A percentile compares a stretch with the other conserved stretches of the same genome.
Evolutionary conservation across 306 rosid genomes (phyloP).

Genomic region (Glycine latifolia): DNA sequence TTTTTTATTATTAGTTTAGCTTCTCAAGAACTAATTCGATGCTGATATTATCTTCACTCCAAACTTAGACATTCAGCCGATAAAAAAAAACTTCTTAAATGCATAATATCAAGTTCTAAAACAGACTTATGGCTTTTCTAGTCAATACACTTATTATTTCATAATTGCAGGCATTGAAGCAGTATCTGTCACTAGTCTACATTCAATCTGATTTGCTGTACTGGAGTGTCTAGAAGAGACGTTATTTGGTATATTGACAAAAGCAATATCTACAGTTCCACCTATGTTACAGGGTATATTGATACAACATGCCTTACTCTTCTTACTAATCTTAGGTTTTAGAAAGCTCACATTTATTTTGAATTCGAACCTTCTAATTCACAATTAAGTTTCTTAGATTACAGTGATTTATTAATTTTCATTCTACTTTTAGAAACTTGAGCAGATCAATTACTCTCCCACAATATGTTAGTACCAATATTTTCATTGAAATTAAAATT

Average conservation of each 20-base stretch:
- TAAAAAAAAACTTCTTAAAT: neutral
- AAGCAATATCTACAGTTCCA: neutral
- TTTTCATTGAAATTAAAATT: constrained; percentile 10
- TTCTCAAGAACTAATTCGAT: no score
- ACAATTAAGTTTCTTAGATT: neutral
- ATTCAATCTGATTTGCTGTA: neutral
- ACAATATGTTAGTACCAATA: neutral
- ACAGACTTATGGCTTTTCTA: neutral
- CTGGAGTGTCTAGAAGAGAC: neutral
- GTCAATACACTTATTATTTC: neutral
- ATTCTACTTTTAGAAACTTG: neutral
- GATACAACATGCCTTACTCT: neutral
- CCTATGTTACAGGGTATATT: constrained; percentile 1
- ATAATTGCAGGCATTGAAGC: neutral
- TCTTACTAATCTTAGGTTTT: neutral
- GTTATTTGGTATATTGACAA: constrained; percentile 8
- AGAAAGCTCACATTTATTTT: constrained; percentile 15
- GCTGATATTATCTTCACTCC: no score
- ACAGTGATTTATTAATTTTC: no score
- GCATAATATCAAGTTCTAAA: constrained; percentile 21
- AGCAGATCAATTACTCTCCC: neutral
- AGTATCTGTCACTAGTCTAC: constrained; percentile 1
- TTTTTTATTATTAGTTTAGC: no score
- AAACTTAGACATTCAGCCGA: no score
- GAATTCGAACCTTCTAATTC: constrained; percentile 8